Evolutionary conservation across 192 early-diverging fungal species (phyloP).

Genomic region (Podila verticillata): DNA sequence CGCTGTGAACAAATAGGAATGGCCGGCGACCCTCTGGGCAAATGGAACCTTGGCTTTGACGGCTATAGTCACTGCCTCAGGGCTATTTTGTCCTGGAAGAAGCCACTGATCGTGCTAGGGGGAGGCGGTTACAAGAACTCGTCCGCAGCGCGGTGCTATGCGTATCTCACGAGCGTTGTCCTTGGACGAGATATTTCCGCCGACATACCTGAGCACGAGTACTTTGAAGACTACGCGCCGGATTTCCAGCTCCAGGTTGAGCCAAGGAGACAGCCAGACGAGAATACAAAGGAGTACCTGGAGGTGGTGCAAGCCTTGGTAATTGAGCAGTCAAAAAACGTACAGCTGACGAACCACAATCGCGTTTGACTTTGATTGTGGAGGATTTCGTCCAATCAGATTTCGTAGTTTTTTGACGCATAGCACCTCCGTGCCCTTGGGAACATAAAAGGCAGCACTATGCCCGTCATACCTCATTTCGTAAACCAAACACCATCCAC

Average conservation of each 20-base stretch:
- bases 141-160: constrained; percentile 82
- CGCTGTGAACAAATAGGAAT: constrained; percentile 24
- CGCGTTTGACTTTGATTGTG: too few relatives aligned
- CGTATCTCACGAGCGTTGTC: constrained; percentile 78
- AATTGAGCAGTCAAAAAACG: neutral
- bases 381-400: too few relatives aligned
- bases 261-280: constrained; percentile 34
- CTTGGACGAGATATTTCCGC: constrained; percentile 29
- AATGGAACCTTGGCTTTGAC: constrained; percentile 50
- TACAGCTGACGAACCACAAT: too few relatives aligned
- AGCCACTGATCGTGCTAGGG: constrained; percentile 50
- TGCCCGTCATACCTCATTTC: too few relatives aligned
- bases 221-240: constrained; percentile 52
- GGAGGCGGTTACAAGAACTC: constrained; percentile 74
- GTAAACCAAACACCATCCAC: too few relatives aligned
- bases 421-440: too few relatives aligned
- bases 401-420: too few relatives aligned
- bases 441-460: too few relatives aligned
- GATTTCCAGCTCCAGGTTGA: constrained; percentile 46
- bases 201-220: constrained; percentile 51
- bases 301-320: constrained; percentile 9
- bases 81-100: constrained; percentile 43
- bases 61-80: constrained; percentile 46
- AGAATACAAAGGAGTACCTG: constrained; percentile 34
- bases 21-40: constrained; percentile 46